Conservation (phyloP, 495 filamentous ascomycete genomes). For the Mytilinidion resinicola region DNA sequence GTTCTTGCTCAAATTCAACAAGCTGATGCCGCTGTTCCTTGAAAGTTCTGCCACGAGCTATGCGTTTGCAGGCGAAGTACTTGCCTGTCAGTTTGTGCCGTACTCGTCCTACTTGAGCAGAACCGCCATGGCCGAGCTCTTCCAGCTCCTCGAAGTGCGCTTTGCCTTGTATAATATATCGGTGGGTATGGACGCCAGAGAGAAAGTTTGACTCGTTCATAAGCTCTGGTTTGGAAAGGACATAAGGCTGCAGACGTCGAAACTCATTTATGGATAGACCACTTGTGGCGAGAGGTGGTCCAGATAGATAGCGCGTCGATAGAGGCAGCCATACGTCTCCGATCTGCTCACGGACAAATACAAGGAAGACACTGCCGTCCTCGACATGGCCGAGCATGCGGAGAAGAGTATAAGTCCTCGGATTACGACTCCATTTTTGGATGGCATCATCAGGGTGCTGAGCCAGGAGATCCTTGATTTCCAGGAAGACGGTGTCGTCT, state of each 20-base stretch:
- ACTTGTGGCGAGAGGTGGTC: neutral
- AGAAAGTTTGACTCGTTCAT: conserved; percentile 11
- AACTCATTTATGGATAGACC: neutral
- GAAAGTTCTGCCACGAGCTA: conserved; percentile 3
- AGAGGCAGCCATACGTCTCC: conserved; percentile 15
- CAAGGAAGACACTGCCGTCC: conserved; percentile 1
- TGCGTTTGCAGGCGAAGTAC: conserved; percentile 16
- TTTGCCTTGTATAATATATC: conserved; percentile 1
- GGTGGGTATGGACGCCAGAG: conserved; percentile 1
- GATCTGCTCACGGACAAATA: conserved; percentile 9
- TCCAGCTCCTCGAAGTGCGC: conserved; percentile 14
- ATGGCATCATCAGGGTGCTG: conserved; percentile 6
- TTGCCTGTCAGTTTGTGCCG: conserved; percentile 14
- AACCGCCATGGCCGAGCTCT: conserved; percentile 12
- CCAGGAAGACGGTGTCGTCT: conserved; percentile 18
- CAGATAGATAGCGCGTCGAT: neutral
- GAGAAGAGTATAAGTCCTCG: conserved; percentile 20
- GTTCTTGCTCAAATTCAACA: conserved; percentile 13
- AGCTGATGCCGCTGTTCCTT: conserved; percentile 4
- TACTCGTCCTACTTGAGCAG: conserved; percentile 9
- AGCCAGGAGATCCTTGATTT: conserved; percentile 4
- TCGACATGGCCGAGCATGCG: conserved; percentile 17
- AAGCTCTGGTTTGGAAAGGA: conserved; percentile 11
- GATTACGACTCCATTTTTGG: conserved; percentile 6
- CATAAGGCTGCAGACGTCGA: conserved; percentile 2